Evolutionary conservation across 2,329 filamentous ascomycete species (phyloP), one percentile per base, ranked within the genome.

Genomic region (Pseudomassariella vexata): DNA sequence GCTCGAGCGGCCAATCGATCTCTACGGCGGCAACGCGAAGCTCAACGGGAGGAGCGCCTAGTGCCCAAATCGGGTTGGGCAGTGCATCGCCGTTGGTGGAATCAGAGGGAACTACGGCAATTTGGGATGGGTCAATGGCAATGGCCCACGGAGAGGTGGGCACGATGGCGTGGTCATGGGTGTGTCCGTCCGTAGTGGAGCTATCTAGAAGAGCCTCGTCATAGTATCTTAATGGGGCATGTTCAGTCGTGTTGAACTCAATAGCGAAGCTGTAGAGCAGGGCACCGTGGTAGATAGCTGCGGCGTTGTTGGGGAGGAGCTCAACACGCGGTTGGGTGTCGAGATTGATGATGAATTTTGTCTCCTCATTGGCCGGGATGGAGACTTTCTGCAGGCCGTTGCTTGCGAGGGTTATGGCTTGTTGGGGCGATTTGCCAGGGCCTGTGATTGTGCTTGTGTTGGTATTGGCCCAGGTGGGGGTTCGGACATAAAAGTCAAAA

Each of bases 401-500:
- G n/a, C 21, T 18, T 3, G 30, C 11, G 12, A 23, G 30, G 16
- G 30, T 19, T n/a, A 27, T 20, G 9, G 18, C 24, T 12, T 38
- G 30, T 14, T 41, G 40, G 2, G 47, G 39, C 7, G 45, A 39
- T 1, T 43, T 42, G 25, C 48, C 29, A 33, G 39, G 16, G 32
- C 38, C 21, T 6, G 23, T 25, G 17, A 38, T 30, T 12, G 38
- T 50, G 24, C 49, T 55, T 3, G 42, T 39, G 8, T 37, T 29
- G n/a, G n/a, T n/a, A 22, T 44, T 42, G 8, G 49, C 47, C 53
- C 52, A 57, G 5, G 28, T 39, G 4, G 53, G 53, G 17, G 56
- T 53, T 6, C 53, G 50, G 11, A 55, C 47, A 32, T 55, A 56
- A 24, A 56, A 55, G 5, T 45, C 34, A 29, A 57, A 55, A 9